These are phyloP conservation scores for Clavispora asparagi DNA, from an alignment of 805 yeast genomes.

Conservation along the genomic window DNA sequence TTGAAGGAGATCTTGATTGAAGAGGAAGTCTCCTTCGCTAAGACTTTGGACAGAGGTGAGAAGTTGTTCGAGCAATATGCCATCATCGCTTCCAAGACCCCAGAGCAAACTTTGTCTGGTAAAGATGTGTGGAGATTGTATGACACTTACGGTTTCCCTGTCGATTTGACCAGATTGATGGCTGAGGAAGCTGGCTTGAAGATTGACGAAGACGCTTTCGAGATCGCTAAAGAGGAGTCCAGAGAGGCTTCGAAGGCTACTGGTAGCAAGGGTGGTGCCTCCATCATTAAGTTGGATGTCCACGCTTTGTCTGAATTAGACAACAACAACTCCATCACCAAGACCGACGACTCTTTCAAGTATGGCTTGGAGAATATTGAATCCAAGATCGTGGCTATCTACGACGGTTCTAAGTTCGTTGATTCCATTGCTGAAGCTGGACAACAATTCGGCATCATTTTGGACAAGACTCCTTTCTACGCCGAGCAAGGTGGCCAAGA, in stretches of 20 bases:
- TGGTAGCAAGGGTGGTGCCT: conserved; percentile 53
- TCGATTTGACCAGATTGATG: conserved; percentile 95
- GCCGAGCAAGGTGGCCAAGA: conserved; percentile 99
- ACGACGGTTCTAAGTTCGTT: conserved; percentile 60
- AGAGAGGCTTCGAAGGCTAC: conserved; percentile 94
- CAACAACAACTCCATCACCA: conserved; percentile 53
- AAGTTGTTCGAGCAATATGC: conserved; percentile 93
- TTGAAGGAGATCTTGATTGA: conserved; percentile 90
- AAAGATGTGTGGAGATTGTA: conserved; percentile 97
- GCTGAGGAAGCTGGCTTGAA: conserved; percentile 95
- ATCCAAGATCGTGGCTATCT: conserved; percentile 67
- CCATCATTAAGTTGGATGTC: conserved; percentile 78
- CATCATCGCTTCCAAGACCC: conserved; percentile 67
- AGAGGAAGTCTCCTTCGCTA: conserved; percentile 92
- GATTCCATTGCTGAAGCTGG: conserved; percentile 34
- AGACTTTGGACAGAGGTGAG: conserved; percentile 97
- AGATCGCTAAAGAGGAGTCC: conserved; percentile 81
- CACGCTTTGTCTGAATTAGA: conserved; percentile 77
- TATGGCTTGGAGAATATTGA: conserved; percentile 66
- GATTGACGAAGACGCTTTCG: conserved; percentile 90
- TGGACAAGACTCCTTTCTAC: conserved; percentile 90
- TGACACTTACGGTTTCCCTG: conserved; percentile 99
- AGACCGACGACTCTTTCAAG: conserved; percentile 80
- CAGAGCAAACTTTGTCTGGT: conserved; percentile 77
- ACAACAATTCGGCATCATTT: conserved; percentile 67